Evolutionary conservation across 805 yeast species (phyloP), one percentile per base, ranked within the genome.

Genomic region (Candida dajiaensis): DNA sequence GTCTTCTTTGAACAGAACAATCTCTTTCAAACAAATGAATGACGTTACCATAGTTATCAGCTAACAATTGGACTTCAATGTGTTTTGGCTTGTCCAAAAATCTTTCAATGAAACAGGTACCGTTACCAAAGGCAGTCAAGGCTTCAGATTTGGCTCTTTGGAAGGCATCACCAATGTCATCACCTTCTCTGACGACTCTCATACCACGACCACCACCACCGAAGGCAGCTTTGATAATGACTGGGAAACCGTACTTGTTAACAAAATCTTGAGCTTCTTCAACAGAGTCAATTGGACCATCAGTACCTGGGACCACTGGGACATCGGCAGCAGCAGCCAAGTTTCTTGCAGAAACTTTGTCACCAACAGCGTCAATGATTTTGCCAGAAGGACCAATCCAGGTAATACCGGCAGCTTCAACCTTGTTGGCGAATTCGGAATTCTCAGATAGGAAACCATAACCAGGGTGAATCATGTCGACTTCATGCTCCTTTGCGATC

Each of bases 171-270:
- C 65, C 83, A 49, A 92, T 80, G 66, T 83, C 88, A 58, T 94
- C 99, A 59, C 97, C 97, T 69, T 92, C 97, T 62, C 95, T 77
- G 40, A 92, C 99, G 43, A 92, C 99, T 73, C 99, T 83, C 98
- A 92, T 94, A 78, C 99, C 99, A 72, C 98, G 83, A 64, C 99
- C 99, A 76, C 99, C 99, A 72, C 99, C 99, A 67, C 99, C 99
- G 63, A 86, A 94, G 35, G 99, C 99, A 41, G 99, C 99, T 71
- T 92, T 92, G 71, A 92, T 89, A 69, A 92, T 92, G 42, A 94
- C 98, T 9, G 99, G 99, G 71, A 67, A 90, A 28, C 99, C 99
- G 67, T 92, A 77, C 69, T 89, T 63, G 40, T 71, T 78, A 33
- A 90, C 97, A 63, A 92, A 92, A 9, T 66, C 82, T 53, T 70